Evolutionary conservation across 148 eudicot genomes (phyloP).

Genomic region (Heliamphora exappendiculata): DNA sequence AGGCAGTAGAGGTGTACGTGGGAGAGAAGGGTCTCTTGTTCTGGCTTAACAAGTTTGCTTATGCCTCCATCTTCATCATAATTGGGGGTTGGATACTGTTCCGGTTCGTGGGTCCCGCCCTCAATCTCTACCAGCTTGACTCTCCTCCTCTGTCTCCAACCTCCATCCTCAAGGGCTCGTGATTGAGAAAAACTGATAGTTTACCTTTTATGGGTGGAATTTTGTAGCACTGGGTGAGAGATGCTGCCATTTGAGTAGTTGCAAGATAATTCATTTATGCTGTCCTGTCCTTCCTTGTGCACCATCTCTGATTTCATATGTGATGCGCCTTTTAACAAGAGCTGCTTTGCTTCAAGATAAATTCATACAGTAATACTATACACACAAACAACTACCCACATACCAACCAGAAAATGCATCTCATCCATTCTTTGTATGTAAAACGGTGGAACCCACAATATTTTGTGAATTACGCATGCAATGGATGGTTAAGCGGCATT

Average conservation of each 20-base stretch:
- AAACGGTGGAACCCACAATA: too few relatives aligned
- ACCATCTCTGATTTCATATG: background rate
- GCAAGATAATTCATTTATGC: too few relatives aligned
- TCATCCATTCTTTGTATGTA: too few relatives aligned
- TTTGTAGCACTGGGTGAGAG: too few relatives aligned
- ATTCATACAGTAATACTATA: too few relatives aligned
- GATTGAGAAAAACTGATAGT: conserved; percentile 1
- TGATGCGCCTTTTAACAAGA: background rate
- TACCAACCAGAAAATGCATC: too few relatives aligned
- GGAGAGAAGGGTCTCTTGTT: conserved; percentile 70
- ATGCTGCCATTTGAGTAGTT: too few relatives aligned
- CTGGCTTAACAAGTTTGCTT: conserved; percentile 88
- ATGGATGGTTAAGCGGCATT: too few relatives aligned
- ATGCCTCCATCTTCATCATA: conserved; percentile 64
- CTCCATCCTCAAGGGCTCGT: conserved; percentile 30
- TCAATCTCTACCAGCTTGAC: conserved; percentile 76
- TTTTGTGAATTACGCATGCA: too few relatives aligned
- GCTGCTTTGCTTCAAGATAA: background rate
- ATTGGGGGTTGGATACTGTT: conserved; percentile 84
- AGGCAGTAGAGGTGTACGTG: conserved; percentile 61
- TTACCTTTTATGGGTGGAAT: too few relatives aligned
- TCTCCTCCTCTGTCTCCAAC: conserved; percentile 57
- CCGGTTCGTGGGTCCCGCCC: conserved; percentile 77
- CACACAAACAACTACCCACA: too few relatives aligned
- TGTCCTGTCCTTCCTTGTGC: too few relatives aligned